Evolutionary conservation across 2,329 filamentous ascomycete species (phyloP).

Genomic region (Colletotrichum musae): DNA sequence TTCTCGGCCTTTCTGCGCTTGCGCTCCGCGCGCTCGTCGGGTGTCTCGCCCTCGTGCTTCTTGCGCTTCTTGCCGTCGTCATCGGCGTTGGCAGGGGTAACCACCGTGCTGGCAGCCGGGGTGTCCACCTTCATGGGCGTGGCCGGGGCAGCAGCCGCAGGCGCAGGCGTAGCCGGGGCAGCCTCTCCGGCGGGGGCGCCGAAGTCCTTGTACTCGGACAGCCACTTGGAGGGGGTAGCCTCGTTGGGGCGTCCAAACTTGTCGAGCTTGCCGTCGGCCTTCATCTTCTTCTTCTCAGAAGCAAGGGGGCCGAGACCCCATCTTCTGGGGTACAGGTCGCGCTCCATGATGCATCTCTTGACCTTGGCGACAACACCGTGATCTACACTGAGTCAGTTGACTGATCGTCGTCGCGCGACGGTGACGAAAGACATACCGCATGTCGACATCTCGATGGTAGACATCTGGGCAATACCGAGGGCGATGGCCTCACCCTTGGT

Average conservation of each 20-base stretch:
- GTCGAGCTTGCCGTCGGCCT: constrained; percentile 97
- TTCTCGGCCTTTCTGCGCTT: constrained; percentile 74
- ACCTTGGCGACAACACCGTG: constrained; percentile 99
- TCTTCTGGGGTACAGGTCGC: constrained; percentile 94
- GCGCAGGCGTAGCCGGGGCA: constrained; percentile 59
- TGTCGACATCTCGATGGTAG: constrained; percentile 94
- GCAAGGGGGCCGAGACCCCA: constrained; percentile 97
- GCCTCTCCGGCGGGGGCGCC: constrained; percentile 64
- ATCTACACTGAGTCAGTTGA: constrained; percentile 61
- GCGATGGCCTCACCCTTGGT: constrained; percentile 99
- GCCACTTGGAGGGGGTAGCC: constrained; percentile 94
- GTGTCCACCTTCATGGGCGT: constrained; percentile 54
- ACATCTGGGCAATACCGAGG: constrained; percentile 97
- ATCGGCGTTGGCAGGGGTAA: constrained; percentile 60
- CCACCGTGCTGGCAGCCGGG: constrained; percentile 59
- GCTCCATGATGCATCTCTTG: constrained; percentile 99
- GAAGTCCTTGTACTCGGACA: constrained; percentile 92
- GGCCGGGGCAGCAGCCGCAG: constrained; percentile 59
- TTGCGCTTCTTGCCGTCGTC: constrained; percentile 79
- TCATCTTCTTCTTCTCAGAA: constrained; percentile 99
- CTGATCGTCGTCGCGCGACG: neutral
- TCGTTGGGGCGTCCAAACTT: constrained; percentile 97
- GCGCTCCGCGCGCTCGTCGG: constrained; percentile 76
- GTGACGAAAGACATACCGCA: constrained; percentile 61
- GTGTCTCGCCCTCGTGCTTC: constrained; percentile 85